These are phyloP conservation scores for Fraxinus xanthoxyloides DNA, from an alignment of 305 asterid genomes.

Conservation along the genomic window DNA sequence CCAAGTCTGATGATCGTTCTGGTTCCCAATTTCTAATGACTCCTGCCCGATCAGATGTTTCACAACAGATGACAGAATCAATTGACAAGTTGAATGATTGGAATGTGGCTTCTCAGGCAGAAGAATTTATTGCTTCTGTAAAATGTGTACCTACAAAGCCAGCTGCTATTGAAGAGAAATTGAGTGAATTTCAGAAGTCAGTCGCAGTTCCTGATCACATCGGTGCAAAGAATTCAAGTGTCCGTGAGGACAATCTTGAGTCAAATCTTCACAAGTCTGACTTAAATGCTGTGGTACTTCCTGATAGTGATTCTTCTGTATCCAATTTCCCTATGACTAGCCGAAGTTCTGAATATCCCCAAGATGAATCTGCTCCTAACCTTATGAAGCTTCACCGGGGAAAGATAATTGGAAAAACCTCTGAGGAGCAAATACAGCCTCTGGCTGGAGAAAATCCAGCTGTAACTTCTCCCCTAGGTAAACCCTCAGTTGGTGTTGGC, in stretches of 20 bases:
- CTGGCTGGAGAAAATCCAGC: conserved; percentile 37
- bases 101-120: conserved; percentile 35
- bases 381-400: conserved; percentile 32
- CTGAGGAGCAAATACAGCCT: conserved; percentile 34
- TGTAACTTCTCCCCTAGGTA: conserved; percentile 42
- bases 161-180: conserved; percentile 34
- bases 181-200: conserved; percentile 29
- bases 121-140: conserved; percentile 34
- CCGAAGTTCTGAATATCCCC: conserved; percentile 34
- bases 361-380: conserved; percentile 40
- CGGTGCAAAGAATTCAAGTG: conserved; percentile 30
- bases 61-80: conserved; percentile 52
- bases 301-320: conserved; percentile 36
- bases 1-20: conserved; percentile 73
- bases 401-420: conserved; percentile 33
- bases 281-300: conserved; percentile 30
- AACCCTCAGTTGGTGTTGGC: conserved; percentile 34
- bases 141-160: conserved; percentile 30
- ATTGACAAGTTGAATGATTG: conserved; percentile 45
- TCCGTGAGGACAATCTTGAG: conserved; percentile 33
- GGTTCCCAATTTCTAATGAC: conserved; percentile 55
- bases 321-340: conserved; percentile 28
- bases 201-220: conserved; percentile 30
- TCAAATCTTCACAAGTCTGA: conserved; percentile 39
- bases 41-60: conserved; percentile 57